Evolutionary conservation across 2,329 filamentous ascomycete species (phyloP).

Genomic region (Fusarium piperis): DNA sequence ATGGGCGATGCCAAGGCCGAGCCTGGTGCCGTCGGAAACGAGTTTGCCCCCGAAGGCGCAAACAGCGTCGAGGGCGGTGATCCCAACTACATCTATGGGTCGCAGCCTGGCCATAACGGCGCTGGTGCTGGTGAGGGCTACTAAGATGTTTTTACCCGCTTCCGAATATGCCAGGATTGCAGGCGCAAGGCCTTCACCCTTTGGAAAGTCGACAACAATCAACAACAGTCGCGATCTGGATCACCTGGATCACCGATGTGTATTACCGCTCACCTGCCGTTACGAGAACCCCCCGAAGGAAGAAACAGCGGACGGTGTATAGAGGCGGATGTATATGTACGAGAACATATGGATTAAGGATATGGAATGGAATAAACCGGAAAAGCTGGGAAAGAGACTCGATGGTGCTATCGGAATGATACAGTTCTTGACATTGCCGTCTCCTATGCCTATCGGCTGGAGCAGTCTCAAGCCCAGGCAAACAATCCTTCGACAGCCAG

Average conservation of each 20-base stretch:
- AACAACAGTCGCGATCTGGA: not conserved
- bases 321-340: constrained; percentile 28
- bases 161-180: not conserved
- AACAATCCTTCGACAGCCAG: constrained; percentile 21
- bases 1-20: constrained; percentile 48
- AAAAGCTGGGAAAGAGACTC: constrained; percentile 1
- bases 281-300: constrained; percentile 1
- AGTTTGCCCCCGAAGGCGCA: constrained; percentile 55
- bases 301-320: constrained; percentile 13
- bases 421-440: constrained; percentile 28
- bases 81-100: constrained; percentile 62
- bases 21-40: constrained; percentile 45
- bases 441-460: constrained; percentile 27
- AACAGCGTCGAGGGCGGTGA: constrained; percentile 53
- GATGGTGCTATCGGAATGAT: constrained; percentile 27
- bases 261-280: constrained; percentile 19
- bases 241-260: constrained; percentile 5
- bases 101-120: constrained; percentile 68
- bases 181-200: not conserved
- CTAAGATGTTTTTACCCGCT: constrained; percentile 43
- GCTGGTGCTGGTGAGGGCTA: constrained; percentile 63
- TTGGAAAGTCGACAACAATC: not conserved
- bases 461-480: constrained; percentile 27
- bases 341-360: constrained; percentile 10
- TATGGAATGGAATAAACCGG: not conserved